Evolutionary conservation across 2,329 filamentous ascomycete species (phyloP), one percentile per base, ranked within the genome.

Genomic region (Neofusicoccum ribis): DNA sequence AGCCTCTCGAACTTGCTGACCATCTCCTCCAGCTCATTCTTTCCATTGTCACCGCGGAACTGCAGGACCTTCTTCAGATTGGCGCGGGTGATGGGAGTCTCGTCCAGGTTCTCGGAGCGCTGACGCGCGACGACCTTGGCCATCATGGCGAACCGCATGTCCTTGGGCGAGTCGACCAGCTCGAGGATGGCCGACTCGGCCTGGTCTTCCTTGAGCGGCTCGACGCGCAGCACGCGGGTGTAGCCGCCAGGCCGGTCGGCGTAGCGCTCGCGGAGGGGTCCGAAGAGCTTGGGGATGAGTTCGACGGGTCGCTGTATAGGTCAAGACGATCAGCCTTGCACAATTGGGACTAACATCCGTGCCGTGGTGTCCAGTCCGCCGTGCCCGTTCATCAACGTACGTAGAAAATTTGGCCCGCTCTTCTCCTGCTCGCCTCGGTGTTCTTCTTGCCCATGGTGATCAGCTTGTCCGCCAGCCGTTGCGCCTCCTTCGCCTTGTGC

Each of bases 401-500:
- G 77, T 88, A 98, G 77, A 99, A 89, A 72, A 93, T 93, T 44
- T 86, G 87, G 72, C 89, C 82, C n/a, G 93, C 94, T 70, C 86
- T 87, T 75, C 88, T 85, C 77, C 87, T 85, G 67, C 89, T 90
- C 20, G 92, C 91, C 73, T 93, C 89, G 46, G 94, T 96, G 78
- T 97, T 92, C 81, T 89, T 91, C 86, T 98, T 99, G 20, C 91
- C 94, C 72, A 97, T 79, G 4, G 93, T 97, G 73, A 99, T 93
- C 70, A 98, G 84, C 83, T 96, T 96, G 77, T 99, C 95, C 7
- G 93, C 95, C 71, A 98, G 79, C 49, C 91, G 86, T 81, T 99
- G 95, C 20, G 95, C 91, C 82, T 99, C 95, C 81, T 98, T 99
- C 54, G 95, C 95, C 82, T 98, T 98, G 77, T 90, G 89, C 85